Percentiles rank a stretch among this genome's conserved stretches.
phyloP scores from a whole-genome alignment of 2,329 filamentous ascomycete species.

The Penicillium hordei region DNA sequence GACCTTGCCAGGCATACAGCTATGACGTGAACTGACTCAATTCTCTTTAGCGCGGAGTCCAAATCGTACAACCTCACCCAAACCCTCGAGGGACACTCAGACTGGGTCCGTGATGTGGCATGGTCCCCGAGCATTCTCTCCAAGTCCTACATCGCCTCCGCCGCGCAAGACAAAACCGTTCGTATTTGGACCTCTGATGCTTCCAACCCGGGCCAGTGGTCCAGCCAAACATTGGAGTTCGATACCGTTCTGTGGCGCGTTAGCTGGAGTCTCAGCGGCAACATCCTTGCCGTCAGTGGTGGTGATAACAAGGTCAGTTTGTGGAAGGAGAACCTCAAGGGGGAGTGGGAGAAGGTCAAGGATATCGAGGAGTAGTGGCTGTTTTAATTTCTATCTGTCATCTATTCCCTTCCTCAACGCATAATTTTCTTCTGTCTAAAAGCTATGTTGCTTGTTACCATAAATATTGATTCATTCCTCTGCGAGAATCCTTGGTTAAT shows the following conservation, averaged over 20 bases:
- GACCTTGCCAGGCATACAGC: neutral
- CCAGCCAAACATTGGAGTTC: slow-evolving; percentile 79
- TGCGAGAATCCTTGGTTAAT: neutral
- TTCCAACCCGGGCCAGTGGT: slow-evolving; percentile 70
- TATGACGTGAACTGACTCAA: slow-evolving; percentile 4
- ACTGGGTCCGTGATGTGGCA: slow-evolving; percentile 97
- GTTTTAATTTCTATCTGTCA: slow-evolving; percentile 12
- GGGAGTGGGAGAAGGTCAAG: slow-evolving; percentile 97
- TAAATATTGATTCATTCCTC: neutral
- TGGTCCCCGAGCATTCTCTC: slow-evolving; percentile 95
- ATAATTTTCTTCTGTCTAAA: slow-evolving; percentile 9
- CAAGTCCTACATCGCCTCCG: slow-evolving; percentile 94
- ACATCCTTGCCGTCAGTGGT: slow-evolving; percentile 89
- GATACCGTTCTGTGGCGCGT: slow-evolving; percentile 92
- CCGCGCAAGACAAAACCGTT: slow-evolving; percentile 94
- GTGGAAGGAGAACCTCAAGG: slow-evolving; percentile 97
- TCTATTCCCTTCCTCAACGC: slow-evolving; percentile 19
- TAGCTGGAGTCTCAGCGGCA: slow-evolving; percentile 96
- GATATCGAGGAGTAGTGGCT: slow-evolving; percentile 76
- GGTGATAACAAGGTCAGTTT: slow-evolving; percentile 95
- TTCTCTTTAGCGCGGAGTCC: slow-evolving; percentile 46
- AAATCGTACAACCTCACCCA: slow-evolving; percentile 54
- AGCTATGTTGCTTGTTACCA: slow-evolving; percentile 1
- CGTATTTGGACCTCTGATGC: slow-evolving; percentile 89
- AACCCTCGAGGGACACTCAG: slow-evolving; percentile 74